These are phyloP conservation scores for Hymenoscyphus scutula DNA, from an alignment of 2,329 filamentous ascomycete species.

Conservation along the genomic window DNA sequence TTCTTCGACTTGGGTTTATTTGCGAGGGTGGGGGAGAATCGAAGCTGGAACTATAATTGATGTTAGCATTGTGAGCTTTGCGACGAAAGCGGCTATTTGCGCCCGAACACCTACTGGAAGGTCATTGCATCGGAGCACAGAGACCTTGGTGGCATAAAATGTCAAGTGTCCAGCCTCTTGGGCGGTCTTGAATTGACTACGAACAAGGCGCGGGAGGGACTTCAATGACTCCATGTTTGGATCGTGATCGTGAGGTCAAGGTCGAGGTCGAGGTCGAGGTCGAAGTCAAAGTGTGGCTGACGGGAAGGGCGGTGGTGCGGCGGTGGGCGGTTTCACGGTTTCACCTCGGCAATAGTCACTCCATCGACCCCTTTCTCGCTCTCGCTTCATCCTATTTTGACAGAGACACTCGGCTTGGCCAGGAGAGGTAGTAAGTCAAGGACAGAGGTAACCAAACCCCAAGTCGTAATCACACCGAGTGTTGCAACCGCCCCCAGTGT, in stretches of 20 bases:
- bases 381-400: too few relatives aligned
- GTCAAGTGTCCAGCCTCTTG: constrained; percentile 30
- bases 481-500: background rate
- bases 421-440: background rate
- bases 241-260: background rate
- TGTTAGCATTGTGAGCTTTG: background rate
- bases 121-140: constrained; percentile 30
- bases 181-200: constrained; percentile 31
- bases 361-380: too few relatives aligned
- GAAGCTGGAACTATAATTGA: constrained; percentile 62
- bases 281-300: background rate
- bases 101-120: constrained; percentile 26
- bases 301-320: background rate
- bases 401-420: too few relatives aligned
- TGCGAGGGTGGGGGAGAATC: constrained; percentile 66
- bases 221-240: constrained; percentile 19
- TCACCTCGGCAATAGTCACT: background rate
- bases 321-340: too few relatives aligned
- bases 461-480: background rate
- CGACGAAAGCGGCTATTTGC: background rate
- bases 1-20: constrained; percentile 57
- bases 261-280: background rate
- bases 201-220: constrained; percentile 31
- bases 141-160: constrained; percentile 33
- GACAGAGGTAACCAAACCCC: background rate